Evolutionary conservation across 1,139 yeast genomes (phyloP).

Genomic region (Saccharomyces hybrid): DNA sequence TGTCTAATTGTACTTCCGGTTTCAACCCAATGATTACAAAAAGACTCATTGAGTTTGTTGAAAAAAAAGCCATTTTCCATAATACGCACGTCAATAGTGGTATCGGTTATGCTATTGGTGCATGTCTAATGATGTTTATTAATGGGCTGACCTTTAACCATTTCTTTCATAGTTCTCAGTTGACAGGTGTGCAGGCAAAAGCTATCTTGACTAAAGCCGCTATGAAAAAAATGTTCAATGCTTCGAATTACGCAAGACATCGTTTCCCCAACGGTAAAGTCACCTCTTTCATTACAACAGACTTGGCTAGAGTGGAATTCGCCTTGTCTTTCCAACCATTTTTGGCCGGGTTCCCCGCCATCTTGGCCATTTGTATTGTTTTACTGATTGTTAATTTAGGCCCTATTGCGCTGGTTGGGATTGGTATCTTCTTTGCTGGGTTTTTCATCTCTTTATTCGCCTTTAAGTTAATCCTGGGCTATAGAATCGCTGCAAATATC

Average conservation of each 20-base stretch:
- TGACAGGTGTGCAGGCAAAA: constrained; percentile 63
- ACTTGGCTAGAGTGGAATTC: constrained; percentile 70
- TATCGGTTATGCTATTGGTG: constrained; percentile 54
- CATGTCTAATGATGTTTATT: constrained; percentile 40
- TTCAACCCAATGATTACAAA: constrained; percentile 47
- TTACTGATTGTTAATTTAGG: constrained; percentile 65
- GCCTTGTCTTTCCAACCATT: constrained; percentile 67
- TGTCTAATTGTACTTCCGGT: constrained; percentile 46
- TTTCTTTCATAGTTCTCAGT: constrained; percentile 51
- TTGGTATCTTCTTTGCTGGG: constrained; percentile 42
- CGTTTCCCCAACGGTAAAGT: constrained; percentile 58
- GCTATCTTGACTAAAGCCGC: constrained; percentile 60
- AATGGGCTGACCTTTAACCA: constrained; percentile 53
- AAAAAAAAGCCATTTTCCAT: constrained; percentile 32
- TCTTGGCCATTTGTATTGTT: constrained; percentile 52
- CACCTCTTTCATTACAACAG: constrained; percentile 71
- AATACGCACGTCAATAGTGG: constrained; percentile 39
- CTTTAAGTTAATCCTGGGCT: constrained; percentile 37
- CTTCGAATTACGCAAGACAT: constrained; percentile 54
- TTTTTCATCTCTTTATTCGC: constrained; percentile 28
- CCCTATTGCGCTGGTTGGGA: constrained; percentile 62
- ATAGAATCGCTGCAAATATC: constrained; percentile 40
- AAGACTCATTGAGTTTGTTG: constrained; percentile 46
- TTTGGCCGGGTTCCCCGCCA: constrained; percentile 54
- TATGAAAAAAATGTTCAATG: constrained; percentile 54